Conservation (phyloP, 192 early-diverging fungal genomes). For the Umbelopsis ramanniana region DNA sequence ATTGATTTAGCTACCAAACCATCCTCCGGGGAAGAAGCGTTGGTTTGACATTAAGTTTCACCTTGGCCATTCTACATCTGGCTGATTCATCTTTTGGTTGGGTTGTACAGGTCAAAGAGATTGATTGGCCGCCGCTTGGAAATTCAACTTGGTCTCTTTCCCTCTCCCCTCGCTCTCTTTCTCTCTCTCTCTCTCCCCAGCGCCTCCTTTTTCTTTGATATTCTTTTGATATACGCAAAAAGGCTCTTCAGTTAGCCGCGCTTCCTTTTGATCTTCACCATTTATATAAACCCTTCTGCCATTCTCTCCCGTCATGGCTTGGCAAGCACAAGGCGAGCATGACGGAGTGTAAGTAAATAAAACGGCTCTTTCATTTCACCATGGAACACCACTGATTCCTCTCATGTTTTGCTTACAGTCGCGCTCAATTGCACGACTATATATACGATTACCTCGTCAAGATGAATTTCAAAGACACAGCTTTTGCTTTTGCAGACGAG, state of each 20-base stretch:
- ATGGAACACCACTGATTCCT: background rate
- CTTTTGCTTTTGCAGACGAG: slow-evolving; percentile 55
- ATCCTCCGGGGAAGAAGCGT: too few species aligned
- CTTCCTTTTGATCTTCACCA: slow-evolving; percentile 4
- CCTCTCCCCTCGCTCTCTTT: background rate
- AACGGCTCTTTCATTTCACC: background rate
- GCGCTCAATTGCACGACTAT: slow-evolving; percentile 46
- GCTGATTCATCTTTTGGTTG: slow-evolving; percentile 17
- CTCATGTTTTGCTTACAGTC: background rate
- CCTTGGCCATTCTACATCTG: slow-evolving; percentile 20
- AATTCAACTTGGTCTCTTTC: background rate
- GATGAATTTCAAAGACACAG: slow-evolving; percentile 55
- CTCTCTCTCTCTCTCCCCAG: background rate
- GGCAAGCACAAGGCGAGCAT: slow-evolving; percentile 19
- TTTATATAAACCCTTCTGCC: background rate
- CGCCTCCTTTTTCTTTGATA: background rate
- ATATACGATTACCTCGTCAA: slow-evolving; percentile 70
- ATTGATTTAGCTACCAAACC: background rate
- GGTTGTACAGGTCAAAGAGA: slow-evolving; percentile 18
- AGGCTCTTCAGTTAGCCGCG: background rate
- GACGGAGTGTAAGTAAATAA: slow-evolving; percentile 13
- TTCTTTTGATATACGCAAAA: background rate
- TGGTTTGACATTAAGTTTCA: background rate
- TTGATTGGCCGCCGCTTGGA: slow-evolving; percentile 21
- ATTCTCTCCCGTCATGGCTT: slow-evolving; percentile 21